Percentiles rank a stretch among this genome's conserved stretches.
phyloP scores from a whole-genome alignment of 495 filamentous ascomycete genomes.

The Neurospora sp. region DNA sequence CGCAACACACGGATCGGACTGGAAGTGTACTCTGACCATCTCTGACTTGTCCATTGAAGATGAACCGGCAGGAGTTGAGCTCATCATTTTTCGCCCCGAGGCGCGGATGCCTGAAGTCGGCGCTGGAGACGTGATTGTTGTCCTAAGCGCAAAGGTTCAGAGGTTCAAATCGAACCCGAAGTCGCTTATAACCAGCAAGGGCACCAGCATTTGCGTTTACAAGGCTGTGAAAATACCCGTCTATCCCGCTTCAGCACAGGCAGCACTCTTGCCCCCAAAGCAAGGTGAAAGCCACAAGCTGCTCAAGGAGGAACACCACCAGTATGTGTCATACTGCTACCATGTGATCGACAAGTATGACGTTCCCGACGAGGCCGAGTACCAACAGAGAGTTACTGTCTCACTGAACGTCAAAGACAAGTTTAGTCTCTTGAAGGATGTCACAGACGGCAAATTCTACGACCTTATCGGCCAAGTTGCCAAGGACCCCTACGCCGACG shows the following conservation, averaged over 20 bases:
- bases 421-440: conserved; percentile 56
- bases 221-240: conserved; percentile 28
- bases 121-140: conserved; percentile 31
- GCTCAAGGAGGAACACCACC: conserved; percentile 17
- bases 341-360: conserved; percentile 29
- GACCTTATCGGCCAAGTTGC: conserved; percentile 72
- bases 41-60: conserved; percentile 31
- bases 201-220: conserved; percentile 30
- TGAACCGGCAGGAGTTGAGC: conserved; percentile 13
- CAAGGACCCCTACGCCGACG: conserved; percentile 43
- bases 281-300: background rate
- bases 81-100: conserved; percentile 35
- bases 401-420: conserved; percentile 42
- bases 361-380: conserved; percentile 36
- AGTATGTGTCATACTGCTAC: conserved; percentile 34
- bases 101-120: conserved; percentile 30
- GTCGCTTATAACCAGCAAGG: conserved; percentile 30
- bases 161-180: conserved; percentile 6
- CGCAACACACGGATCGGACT: conserved; percentile 32
- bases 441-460: conserved; percentile 45
- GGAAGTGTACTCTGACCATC: conserved; percentile 29
- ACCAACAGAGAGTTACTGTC: conserved; percentile 29
- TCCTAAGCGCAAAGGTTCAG: conserved; percentile 28
- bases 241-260: conserved; percentile 23
- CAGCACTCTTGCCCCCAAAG: conserved; percentile 16